These are phyloP conservation scores for Lycium ferocissimum DNA, from an alignment of 257 asterid genomes.

Conservation along the genomic window DNA sequence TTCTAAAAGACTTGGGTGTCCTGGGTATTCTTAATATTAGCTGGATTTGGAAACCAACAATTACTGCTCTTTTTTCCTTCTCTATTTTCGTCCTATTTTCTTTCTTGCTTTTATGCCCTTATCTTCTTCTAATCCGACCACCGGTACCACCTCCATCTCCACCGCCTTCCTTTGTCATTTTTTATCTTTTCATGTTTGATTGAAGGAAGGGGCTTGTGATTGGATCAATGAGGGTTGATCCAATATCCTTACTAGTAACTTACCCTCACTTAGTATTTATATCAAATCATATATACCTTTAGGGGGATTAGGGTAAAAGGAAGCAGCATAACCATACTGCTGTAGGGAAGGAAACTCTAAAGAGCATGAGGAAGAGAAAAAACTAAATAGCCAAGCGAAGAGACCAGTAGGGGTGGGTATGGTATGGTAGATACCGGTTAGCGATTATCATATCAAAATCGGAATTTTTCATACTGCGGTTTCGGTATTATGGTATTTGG, in stretches of 20 bases:
- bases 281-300: not conserved
- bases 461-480: too few species aligned
- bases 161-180: not conserved
- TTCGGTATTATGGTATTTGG: too few species aligned
- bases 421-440: too few species aligned
- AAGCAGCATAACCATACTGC: not conserved
- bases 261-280: not conserved
- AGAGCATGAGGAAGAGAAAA: not conserved
- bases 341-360: not conserved
- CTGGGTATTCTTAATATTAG: conserved; percentile 19
- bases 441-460: too few species aligned
- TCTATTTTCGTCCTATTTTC: not conserved
- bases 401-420: not conserved
- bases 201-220: not conserved
- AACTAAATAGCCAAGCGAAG: not conserved
- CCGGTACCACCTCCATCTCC: not conserved
- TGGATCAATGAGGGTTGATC: not conserved
- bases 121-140: not conserved
- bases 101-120: not conserved
- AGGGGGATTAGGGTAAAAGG: not conserved
- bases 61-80: not conserved
- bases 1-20: not conserved
- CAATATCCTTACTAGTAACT: not conserved
- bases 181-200: conserved; percentile 1
- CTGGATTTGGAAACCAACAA: conserved; percentile 6